Base-by-base conservation (phyloP, 805 yeast species). In the Cyberlindnera nakhonratchasimensis region DNA sequence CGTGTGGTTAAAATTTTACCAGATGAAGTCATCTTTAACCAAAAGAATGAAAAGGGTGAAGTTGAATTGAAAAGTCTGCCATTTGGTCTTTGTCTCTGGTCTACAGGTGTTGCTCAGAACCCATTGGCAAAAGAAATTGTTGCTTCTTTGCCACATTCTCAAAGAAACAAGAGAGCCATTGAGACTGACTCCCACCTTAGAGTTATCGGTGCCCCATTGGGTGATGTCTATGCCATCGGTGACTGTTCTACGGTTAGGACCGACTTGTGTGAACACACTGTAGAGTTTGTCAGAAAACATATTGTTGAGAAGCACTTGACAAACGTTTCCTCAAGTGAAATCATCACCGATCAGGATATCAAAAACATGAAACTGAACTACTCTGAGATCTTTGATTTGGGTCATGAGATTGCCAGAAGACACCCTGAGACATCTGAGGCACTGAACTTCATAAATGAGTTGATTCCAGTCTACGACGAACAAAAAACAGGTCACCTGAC, bases 101-200 rank as follows among this genome's bases (percentile, higher is more conserved):
- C 87, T 2, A 82, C 89, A 1, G 89, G 89, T 46, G 85, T 82
- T 29, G 77, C 84, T 6, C 81, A 77, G 52, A 74, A 78, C 46
- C 83, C 82, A 13, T 58, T 82, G 37, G 80, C 86, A 7, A 71
- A 72, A 55, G 71, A 70, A 29, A 68, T 82, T 33, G 81, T 74
- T 34, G 62, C 67, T 17, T 60, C 68, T n/a, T 63, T 82, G 28
- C 55, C 59, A 11, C 67, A 62, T 1, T 57, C 63, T 23, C 88
- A 82, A 62, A 67, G 66, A 50, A 82, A 82, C 57, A 72, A 69
- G 53, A 74, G 84, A 51, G 89, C 88, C n/a, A 75, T 82, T 36
- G 88, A 82, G 57, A 82, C 88, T 1, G 89, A 82, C 58, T 67
- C 82, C n/a, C 86, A 82, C 49, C 62, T 82, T 50, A 70, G 88